Conservation (phyloP, 1,139 yeast genomes). For the Pichiaceae sp. region DNA sequence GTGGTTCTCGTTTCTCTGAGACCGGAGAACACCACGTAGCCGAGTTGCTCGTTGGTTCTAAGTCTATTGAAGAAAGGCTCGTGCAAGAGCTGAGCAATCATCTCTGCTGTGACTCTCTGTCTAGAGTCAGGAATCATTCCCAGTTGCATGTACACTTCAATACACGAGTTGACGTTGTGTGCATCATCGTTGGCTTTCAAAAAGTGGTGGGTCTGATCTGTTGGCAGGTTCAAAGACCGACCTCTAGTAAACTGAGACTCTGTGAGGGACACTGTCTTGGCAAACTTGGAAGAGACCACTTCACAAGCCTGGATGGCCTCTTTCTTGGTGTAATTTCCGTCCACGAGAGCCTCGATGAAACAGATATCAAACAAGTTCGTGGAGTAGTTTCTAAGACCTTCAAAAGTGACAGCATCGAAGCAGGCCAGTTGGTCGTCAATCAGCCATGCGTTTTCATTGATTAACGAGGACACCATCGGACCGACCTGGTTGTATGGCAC, state of each 20-base stretch:
- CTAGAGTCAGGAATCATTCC: constrained; percentile 34
- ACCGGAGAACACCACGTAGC: constrained; percentile 84
- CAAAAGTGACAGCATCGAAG: constrained; percentile 38
- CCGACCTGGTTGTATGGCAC: constrained; percentile 75
- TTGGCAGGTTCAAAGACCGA: constrained; percentile 42
- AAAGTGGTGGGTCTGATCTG: constrained; percentile 36
- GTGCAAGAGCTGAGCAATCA: constrained; percentile 61
- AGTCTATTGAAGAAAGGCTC: constrained; percentile 89
- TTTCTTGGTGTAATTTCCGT: constrained; percentile 62
- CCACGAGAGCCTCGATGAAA: constrained; percentile 63
- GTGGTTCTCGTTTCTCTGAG: constrained; percentile 61
- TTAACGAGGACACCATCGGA: constrained; percentile 47
- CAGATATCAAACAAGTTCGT: constrained; percentile 41
- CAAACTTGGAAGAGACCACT: constrained; percentile 26
- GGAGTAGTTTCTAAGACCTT: constrained; percentile 41
- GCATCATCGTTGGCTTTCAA: constrained; percentile 52
- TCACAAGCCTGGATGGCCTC: constrained; percentile 46
- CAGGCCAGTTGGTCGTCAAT: constrained; percentile 52
- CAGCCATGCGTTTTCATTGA: constrained; percentile 66
- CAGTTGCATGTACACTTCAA: constrained; percentile 69
- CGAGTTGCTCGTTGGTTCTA: constrained; percentile 88
- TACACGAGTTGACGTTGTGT: constrained; percentile 74
- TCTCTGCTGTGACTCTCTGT: constrained; percentile 44
- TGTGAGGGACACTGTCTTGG: constrained; percentile 15
- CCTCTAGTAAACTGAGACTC: constrained; percentile 34